Evolutionary conservation across 441 rosid genomes (phyloP).

Genomic region (Biscutella auriculata): DNA sequence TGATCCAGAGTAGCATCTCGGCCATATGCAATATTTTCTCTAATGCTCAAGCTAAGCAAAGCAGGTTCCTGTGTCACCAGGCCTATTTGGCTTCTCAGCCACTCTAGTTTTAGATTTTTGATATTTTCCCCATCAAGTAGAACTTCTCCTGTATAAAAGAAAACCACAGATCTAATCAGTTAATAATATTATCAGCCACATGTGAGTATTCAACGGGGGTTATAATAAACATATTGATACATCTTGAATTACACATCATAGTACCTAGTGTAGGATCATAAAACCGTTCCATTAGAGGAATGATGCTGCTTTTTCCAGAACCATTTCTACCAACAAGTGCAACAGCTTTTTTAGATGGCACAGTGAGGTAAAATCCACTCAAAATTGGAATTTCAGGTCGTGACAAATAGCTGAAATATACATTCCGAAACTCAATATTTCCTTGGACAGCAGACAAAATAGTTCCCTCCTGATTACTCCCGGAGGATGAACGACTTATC

Average conservation of each 20-base stretch:
- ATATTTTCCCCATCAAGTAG: conserved; percentile 93
- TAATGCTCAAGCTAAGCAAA: conserved; percentile 78
- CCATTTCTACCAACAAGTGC: conserved; percentile 99
- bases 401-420: conserved; percentile 93
- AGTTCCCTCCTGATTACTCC: conserved; percentile 62
- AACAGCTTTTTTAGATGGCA: conserved; percentile 90
- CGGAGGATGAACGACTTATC: conserved; percentile 86
- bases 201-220: background rate
- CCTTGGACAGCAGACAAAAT: conserved; percentile 55
- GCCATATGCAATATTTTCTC: conserved; percentile 91
- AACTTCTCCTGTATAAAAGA: conserved; percentile 74
- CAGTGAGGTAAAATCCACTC: conserved; percentile 95
- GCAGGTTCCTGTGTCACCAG: conserved; percentile 99
- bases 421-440: conserved; percentile 94
- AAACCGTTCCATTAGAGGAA: conserved; percentile 95
- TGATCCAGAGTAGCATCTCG: conserved; percentile 78
- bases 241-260: conserved; percentile 8
- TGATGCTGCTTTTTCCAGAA: conserved; percentile 95
- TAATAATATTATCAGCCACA: background rate
- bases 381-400: conserved; percentile 95
- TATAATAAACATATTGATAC: background rate
- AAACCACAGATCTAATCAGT: conserved; percentile 14
- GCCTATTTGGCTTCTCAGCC: conserved; percentile 95
- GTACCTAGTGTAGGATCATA: conserved; percentile 98
- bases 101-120: conserved; percentile 74